Percentiles rank a stretch among this genome's conserved stretches.
These are phyloP conservation scores for Penicillium sumatraense DNA, from an alignment of 2,329 filamentous ascomycete species.

Conservation along the genomic window DNA sequence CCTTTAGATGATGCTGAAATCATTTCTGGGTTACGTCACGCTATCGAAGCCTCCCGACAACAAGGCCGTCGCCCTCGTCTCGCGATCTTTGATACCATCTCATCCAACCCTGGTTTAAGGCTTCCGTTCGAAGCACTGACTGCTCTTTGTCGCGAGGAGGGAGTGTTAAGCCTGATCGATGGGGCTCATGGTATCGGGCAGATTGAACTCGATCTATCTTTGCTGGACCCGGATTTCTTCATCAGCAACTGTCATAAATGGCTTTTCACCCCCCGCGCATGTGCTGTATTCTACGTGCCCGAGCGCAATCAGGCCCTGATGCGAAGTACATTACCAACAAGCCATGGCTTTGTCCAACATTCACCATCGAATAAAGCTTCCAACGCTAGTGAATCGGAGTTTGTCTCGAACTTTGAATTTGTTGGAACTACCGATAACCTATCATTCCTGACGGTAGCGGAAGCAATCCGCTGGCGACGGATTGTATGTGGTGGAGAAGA, in stretches of 20 bases:
- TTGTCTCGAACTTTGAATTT: conserved; percentile 71
- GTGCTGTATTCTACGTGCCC: conserved; percentile 77
- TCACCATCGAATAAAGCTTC: neutral
- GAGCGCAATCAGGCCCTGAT: conserved; percentile 72
- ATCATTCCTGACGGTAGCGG: conserved; percentile 70
- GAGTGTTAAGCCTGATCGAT: conserved; percentile 73
- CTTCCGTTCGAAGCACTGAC: conserved; percentile 73
- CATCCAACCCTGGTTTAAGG: conserved; percentile 72
- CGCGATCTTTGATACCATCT: conserved; percentile 76
- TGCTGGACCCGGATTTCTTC: conserved; percentile 78
- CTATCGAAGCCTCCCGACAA: conserved; percentile 9
- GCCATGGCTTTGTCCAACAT: conserved; percentile 68
- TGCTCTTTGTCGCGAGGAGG: conserved; percentile 63
- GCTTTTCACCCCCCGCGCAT: conserved; percentile 75
- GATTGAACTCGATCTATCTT: conserved; percentile 66
- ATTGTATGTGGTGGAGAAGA: conserved; percentile 71
- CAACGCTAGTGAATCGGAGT: conserved; percentile 54
- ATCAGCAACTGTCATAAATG: conserved; percentile 84
- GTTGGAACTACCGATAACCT: conserved; percentile 72
- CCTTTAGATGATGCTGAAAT: conserved; percentile 71
- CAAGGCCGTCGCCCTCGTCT: conserved; percentile 49
- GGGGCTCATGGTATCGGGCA: conserved; percentile 81
- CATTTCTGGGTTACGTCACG: conserved; percentile 40
- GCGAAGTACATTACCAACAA: conserved; percentile 72
- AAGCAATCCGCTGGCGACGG: conserved; percentile 69